These are phyloP conservation scores for Phialophora chinensis DNA, from an alignment of 2,329 filamentous ascomycete genomes.

Conservation along the genomic window DNA sequence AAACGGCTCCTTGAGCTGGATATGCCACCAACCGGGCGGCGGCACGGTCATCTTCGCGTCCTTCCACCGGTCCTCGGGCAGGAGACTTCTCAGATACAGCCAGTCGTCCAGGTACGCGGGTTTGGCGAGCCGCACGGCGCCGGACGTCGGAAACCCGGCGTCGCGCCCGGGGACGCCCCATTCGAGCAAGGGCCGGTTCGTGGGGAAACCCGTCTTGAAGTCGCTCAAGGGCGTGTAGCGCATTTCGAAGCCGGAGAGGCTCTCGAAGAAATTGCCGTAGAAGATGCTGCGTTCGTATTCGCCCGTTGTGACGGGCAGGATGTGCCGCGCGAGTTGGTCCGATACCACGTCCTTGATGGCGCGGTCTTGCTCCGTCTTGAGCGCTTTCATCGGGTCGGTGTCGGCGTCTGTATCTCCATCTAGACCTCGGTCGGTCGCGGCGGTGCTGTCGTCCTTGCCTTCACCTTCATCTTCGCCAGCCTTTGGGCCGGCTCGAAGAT, in stretches of 20 bases:
- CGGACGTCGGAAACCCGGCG: slow-evolving; percentile 25
- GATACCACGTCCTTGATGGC: slow-evolving; percentile 35
- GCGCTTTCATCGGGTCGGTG: slow-evolving; percentile 4
- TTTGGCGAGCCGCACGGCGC: slow-evolving; percentile 23
- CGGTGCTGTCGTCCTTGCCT: not conserved
- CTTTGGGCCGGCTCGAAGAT: slow-evolving; percentile 11
- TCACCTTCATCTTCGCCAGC: slow-evolving; percentile 9
- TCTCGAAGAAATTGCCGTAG: slow-evolving; percentile 40
- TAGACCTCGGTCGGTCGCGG: not conserved
- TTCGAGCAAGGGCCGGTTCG: slow-evolving; percentile 27
- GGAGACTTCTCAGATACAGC: slow-evolving; percentile 27
- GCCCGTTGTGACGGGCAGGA: slow-evolving; percentile 38
- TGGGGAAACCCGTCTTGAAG: slow-evolving; percentile 31
- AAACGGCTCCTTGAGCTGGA: slow-evolving; percentile 62
- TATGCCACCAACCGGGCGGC: slow-evolving; percentile 31
- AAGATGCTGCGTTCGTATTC: slow-evolving; percentile 40
- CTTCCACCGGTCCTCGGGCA: slow-evolving; percentile 19
- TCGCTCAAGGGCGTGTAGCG: slow-evolving; percentile 23
- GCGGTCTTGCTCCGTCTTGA: slow-evolving; percentile 19
- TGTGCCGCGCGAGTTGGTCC: slow-evolving; percentile 36
- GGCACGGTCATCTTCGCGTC: slow-evolving; percentile 32
- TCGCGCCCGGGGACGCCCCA: slow-evolving; percentile 23
- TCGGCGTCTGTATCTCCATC: not conserved
- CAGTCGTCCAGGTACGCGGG: slow-evolving; percentile 32
- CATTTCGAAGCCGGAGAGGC: slow-evolving; percentile 34